phyloP scores from a whole-genome alignment of 2,329 filamentous ascomycete species.

The Arthrobotrys pseudoclavata region DNA sequence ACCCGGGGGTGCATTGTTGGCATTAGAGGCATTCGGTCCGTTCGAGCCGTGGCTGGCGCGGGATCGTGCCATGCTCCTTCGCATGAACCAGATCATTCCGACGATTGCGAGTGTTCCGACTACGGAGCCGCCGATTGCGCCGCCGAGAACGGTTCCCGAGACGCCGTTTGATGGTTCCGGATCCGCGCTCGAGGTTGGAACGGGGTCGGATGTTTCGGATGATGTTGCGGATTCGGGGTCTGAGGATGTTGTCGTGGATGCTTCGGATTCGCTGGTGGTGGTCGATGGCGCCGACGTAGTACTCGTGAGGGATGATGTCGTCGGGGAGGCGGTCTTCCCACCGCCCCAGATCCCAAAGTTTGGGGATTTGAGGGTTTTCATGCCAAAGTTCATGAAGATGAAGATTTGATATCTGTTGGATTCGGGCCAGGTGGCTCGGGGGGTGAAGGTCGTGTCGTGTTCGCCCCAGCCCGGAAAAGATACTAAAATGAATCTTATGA shows the following conservation, averaged over 20 bases:
- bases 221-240: neutral
- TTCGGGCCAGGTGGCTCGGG: constrained; percentile 44
- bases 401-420: constrained; percentile 55
- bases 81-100: constrained; percentile 48
- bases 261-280: constrained; percentile 11
- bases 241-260: constrained; percentile 24
- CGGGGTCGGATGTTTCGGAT: neutral
- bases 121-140: constrained; percentile 47
- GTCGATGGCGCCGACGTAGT: constrained; percentile 28
- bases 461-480: constrained; percentile 44
- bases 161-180: constrained; percentile 17
- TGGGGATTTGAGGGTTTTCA: constrained; percentile 39
- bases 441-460: constrained; percentile 41
- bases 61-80: constrained; percentile 45
- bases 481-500: constrained; percentile 17
- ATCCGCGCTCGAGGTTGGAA: constrained; percentile 3
- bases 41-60: constrained; percentile 28
- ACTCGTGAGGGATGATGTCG: constrained; percentile 16
- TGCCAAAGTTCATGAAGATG: constrained; percentile 42
- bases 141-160: constrained; percentile 25
- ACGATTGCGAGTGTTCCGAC: constrained; percentile 53
- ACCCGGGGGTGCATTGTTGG: constrained; percentile 8
- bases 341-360: constrained; percentile 55
- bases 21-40: neutral
- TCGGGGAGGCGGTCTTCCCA: constrained; percentile 25